Conservation (phyloP, 495 filamentous ascomycete species). For the Neurospora discreta region DNA sequence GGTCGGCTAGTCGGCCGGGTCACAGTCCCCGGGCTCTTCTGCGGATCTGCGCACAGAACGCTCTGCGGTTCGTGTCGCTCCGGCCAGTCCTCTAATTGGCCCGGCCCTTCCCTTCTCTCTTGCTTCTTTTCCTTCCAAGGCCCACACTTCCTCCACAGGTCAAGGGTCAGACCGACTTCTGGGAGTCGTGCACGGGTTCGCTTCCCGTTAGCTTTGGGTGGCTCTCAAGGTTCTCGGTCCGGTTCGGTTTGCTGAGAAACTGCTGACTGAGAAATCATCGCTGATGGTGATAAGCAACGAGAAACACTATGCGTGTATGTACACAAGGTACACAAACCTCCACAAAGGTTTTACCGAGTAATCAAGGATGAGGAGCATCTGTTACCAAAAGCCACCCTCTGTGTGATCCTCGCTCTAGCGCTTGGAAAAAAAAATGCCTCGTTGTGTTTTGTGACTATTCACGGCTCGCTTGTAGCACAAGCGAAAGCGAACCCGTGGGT, state of each 20-base stretch:
- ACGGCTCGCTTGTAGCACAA: not conserved
- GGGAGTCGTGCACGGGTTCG: not conserved
- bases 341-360: not conserved
- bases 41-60: not conserved
- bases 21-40: not conserved
- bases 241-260: not conserved
- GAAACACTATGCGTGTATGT: not conserved
- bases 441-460: not conserved
- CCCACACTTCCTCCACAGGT: not conserved
- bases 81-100: not conserved
- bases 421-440: not conserved
- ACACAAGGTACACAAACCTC: not conserved
- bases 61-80: not conserved
- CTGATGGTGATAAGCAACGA: not conserved
- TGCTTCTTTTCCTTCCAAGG: not conserved
- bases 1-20: not conserved
- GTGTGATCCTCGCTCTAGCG: not conserved
- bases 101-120: not conserved
- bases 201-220: not conserved
- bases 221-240: not conserved
- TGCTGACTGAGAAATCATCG: not conserved
- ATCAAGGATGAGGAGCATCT: not conserved
- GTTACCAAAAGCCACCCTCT: not conserved
- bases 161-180: not conserved
- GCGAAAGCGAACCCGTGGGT: not conserved